A percentile compares a stretch with the other conserved stretches of the same genome.
These are phyloP conservation scores for Brassica hybrid DNA, from an alignment of 441 rosid species.

Conservation along the genomic window DNA sequence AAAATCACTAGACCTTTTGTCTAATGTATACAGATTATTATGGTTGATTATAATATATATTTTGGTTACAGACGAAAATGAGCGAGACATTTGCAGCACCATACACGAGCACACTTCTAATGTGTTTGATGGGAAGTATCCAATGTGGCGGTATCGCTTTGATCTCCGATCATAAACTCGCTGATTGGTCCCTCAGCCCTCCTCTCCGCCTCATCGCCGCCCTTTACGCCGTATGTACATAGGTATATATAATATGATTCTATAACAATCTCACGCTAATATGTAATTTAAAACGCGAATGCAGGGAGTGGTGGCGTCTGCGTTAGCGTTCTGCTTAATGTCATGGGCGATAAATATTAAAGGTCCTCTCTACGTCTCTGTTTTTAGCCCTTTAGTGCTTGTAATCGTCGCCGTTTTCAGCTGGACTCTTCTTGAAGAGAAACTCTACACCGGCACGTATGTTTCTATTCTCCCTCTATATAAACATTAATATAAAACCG, in stretches of 20 bases:
- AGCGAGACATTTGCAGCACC: constrained; percentile 79
- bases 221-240: constrained; percentile 66
- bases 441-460: constrained; percentile 78
- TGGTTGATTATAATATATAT: not conserved
- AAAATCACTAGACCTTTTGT: not conserved
- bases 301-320: constrained; percentile 85
- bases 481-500: not conserved
- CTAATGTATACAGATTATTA: not conserved
- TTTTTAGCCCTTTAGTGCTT: constrained; percentile 83
- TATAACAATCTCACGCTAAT: not conserved
- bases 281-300: not conserved
- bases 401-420: constrained; percentile 79
- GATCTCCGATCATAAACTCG: constrained; percentile 46
- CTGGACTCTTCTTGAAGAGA: constrained; percentile 86
- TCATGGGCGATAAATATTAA: constrained; percentile 77
- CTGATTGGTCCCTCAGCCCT: constrained; percentile 69
- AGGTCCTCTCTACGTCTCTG: constrained; percentile 89
- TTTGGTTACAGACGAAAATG: constrained; percentile 56
- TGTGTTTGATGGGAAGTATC: constrained; percentile 79
- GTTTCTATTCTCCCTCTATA: constrained; percentile 30
- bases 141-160: constrained; percentile 56
- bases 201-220: constrained; percentile 64
- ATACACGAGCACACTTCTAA: constrained; percentile 73
- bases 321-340: constrained; percentile 65
- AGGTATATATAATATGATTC: not conserved